These are phyloP conservation scores for Akanthomyces lecanii DNA, from an alignment of 2,329 filamentous ascomycete species.

Conservation along the genomic window DNA sequence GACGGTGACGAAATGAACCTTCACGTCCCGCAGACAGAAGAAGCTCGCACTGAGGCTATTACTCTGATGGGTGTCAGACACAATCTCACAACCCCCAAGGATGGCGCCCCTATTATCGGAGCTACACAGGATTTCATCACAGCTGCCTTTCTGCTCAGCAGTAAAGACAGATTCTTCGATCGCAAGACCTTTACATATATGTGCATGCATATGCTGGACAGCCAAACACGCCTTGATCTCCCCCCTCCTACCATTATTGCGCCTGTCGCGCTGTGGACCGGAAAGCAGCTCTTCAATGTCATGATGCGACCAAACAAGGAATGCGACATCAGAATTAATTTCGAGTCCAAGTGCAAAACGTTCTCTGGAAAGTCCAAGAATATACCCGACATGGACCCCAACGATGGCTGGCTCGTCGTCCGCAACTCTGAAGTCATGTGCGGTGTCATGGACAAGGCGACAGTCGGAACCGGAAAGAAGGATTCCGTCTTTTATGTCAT, in stretches of 20 bases:
- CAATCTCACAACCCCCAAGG: slow-evolving; percentile 93
- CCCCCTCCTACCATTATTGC: slow-evolving; percentile 84
- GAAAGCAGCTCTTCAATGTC: slow-evolving; percentile 93
- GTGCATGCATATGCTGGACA: slow-evolving; percentile 90
- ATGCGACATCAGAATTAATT: slow-evolving; percentile 80
- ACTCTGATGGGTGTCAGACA: slow-evolving; percentile 97
- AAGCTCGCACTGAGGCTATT: slow-evolving; percentile 90
- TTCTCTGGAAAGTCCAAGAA: slow-evolving; percentile 60
- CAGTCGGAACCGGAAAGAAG: slow-evolving; percentile 95
- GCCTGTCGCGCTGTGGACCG: slow-evolving; percentile 86
- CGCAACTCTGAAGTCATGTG: slow-evolving; percentile 98
- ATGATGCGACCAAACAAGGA: slow-evolving; percentile 83
- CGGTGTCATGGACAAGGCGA: slow-evolving; percentile 95
- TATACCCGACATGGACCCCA: slow-evolving; percentile 69
- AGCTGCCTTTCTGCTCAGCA: slow-evolving; percentile 83
- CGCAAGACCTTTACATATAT: slow-evolving; percentile 84
- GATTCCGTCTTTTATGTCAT: slow-evolving; percentile 97
- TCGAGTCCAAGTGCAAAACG: slow-evolving; percentile 87
- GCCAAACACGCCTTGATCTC: slow-evolving; percentile 71
- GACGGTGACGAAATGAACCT: slow-evolving; percentile 99
- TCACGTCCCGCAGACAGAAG: slow-evolving; percentile 95
- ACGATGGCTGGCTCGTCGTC: slow-evolving; percentile 87
- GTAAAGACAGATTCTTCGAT: slow-evolving; percentile 90
- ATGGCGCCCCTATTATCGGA: slow-evolving; percentile 95
- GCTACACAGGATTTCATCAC: slow-evolving; percentile 99